Evolutionary conservation across 2,329 filamentous ascomycete species (phyloP), one percentile per base, ranked within the genome.

Genomic region (Fusarium virguliforme): DNA sequence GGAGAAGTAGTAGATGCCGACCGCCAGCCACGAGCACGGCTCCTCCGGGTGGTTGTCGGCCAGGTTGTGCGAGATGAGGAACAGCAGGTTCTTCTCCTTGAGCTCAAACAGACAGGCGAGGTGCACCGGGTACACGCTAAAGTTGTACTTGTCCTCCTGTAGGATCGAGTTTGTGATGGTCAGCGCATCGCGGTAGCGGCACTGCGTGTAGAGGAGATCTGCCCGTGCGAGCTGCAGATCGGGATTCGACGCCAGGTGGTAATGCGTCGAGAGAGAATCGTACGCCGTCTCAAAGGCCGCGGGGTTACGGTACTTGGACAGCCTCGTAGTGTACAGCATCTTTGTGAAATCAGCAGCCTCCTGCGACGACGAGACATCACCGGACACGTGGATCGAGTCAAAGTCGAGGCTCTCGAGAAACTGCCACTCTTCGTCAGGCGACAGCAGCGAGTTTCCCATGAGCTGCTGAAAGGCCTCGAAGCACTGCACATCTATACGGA

Each of bases 391-490:
- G 69, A 98, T 91, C 22, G 92, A 90, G 79, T 97, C 94, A 79
- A 99, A 99, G 81, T 98, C 91, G 24, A 98, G 87, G 57, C 92
- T 94, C 73, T 96, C 92, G 46, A 98, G 87, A 69, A 98, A 97
- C 55, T 91, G 88, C 88, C 95, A 94, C 79, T 98, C 95, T 81
- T 98, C 95, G 37, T 93, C 91, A 0, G 95, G 94, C 53, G 89
- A 90, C 89, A 99, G 92, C 68, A 99, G 87, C 22, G 93, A 93
- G 83, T 99, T 99, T 83, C 94, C 94, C 91, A 98, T 98, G 61
- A 99, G 88, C 83, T 98, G 95, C 76, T 98, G 95, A 78, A 99
- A 98, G 0, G 96, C 96, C 81, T 99, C 96, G 78, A 97, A 98
- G 82, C 96, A 99, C 80, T 97, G 95, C 4, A 98, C 95, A 78